Percentiles rank a stretch among this genome's conserved stretches.
Evolutionary conservation across 1,139 yeast genomes (phyloP).

Genomic region (Suhomyces anneliseae): DNA sequence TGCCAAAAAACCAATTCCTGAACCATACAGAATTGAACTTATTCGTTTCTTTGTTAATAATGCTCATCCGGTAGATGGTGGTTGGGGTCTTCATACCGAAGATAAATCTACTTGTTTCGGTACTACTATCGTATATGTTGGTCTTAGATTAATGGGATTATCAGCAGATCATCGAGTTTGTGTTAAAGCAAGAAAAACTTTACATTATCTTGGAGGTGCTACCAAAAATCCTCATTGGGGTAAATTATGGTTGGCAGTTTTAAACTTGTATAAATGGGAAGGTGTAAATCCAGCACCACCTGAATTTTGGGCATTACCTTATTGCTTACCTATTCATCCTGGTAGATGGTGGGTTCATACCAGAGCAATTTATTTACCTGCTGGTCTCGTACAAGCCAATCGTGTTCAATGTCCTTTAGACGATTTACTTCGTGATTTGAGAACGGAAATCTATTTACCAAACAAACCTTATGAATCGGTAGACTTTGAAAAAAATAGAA

Average conservation of each 20-base stretch:
- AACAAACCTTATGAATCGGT: slow-evolving; percentile 60
- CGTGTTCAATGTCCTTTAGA: slow-evolving; percentile 58
- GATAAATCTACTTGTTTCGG: slow-evolving; percentile 97
- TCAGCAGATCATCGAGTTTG: slow-evolving; percentile 74
- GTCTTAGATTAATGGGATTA: slow-evolving; percentile 75
- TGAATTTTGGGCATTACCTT: slow-evolving; percentile 89
- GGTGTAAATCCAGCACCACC: slow-evolving; percentile 99
- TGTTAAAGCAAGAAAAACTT: slow-evolving; percentile 71
- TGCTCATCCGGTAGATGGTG: slow-evolving; percentile 98
- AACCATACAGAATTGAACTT: slow-evolving; percentile 65
- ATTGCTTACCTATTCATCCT: slow-evolving; percentile 81
- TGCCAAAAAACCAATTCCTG: slow-evolving; percentile 67
- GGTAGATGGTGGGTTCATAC: slow-evolving; percentile 99
- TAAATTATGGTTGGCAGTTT: slow-evolving; percentile 79
- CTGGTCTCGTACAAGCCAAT: slow-evolving; percentile 75
- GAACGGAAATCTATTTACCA: slow-evolving; percentile 71
- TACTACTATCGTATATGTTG: slow-evolving; percentile 82
- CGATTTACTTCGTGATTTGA: slow-evolving; percentile 60
- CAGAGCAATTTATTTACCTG: slow-evolving; percentile 83
- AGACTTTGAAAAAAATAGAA: slow-evolving; percentile 68
- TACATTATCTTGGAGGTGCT: slow-evolving; percentile 83
- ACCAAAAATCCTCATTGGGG: slow-evolving; percentile 96
- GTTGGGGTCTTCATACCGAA: slow-evolving; percentile 94
- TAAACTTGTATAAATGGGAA: slow-evolving; percentile 87
- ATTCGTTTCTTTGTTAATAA: slow-evolving; percentile 82